phyloP scores from a whole-genome alignment of 495 filamentous ascomycete genomes.

The Aspergillus sclerotioniger region DNA sequence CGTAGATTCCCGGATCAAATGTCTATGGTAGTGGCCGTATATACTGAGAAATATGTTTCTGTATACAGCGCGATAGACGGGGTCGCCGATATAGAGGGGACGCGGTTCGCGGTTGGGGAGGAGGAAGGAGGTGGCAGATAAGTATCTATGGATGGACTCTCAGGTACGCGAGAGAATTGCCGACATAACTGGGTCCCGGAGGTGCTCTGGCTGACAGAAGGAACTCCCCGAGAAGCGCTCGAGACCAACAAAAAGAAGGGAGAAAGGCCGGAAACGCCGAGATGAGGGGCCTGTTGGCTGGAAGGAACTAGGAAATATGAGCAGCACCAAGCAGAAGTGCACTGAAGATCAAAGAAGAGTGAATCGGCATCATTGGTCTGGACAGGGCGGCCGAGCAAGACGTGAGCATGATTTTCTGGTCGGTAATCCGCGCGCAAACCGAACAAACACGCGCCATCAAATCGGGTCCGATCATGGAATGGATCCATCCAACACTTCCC shows the following conservation, averaged over 20 bases:
- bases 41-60: not conserved
- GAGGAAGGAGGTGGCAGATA: not conserved
- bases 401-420: conserved; percentile 5
- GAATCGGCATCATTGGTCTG: not conserved
- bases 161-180: conserved; percentile 6
- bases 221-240: not conserved
- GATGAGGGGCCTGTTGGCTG: not conserved
- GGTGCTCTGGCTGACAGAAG: not conserved
- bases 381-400: conserved; percentile 1
- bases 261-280: not conserved
- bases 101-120: not conserved
- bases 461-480: not conserved
- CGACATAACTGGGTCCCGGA: not conserved
- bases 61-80: not conserved
- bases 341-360: not conserved
- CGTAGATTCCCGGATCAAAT: not conserved
- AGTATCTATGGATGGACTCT: conserved; percentile 1
- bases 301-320: not conserved
- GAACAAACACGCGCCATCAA: conserved; percentile 13
- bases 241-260: not conserved
- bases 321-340: not conserved
- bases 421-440: conserved; percentile 15
- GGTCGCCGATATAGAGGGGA: not conserved
- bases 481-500: not conserved
- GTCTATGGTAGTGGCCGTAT: not conserved